Evolutionary conservation across 2,329 filamentous ascomycete genomes (phyloP).

Genomic region (Ophiostoma himal-ulmi): DNA sequence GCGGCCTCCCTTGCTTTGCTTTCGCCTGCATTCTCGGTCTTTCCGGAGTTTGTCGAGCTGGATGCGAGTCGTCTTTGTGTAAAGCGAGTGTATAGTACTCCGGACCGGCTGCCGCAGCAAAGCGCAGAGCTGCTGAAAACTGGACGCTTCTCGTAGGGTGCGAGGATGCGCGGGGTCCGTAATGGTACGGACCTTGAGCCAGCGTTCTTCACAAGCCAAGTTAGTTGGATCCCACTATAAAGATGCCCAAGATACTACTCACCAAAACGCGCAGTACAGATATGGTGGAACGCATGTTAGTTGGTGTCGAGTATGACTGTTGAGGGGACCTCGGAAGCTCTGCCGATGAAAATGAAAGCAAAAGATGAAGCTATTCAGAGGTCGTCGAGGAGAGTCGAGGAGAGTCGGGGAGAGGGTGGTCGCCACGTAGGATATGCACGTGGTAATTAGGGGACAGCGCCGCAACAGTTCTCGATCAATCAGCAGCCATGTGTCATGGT

Average conservation of each 20-base stretch:
- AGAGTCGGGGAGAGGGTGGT: background rate
- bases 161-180: background rate
- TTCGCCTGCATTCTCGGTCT: background rate
- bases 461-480: constrained; percentile 20
- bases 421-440: background rate
- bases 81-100: background rate
- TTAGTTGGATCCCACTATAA: constrained; percentile 5
- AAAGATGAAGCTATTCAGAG: background rate
- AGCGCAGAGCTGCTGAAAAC: background rate
- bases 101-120: background rate
- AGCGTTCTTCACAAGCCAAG: background rate
- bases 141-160: background rate
- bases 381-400: background rate
- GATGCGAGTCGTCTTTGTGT: constrained; percentile 1
- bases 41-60: background rate
- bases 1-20: constrained; percentile 11
- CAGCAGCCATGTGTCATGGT: constrained; percentile 23
- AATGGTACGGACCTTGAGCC: background rate
- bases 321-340: background rate
- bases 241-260: background rate
- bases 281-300: constrained; percentile 17
- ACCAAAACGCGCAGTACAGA: constrained; percentile 23
- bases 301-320: background rate
- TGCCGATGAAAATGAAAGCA: background rate
- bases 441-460: constrained; percentile 20